Evolutionary conservation across 2,329 filamentous ascomycete species (phyloP).

Genomic region (Fusarium sterilihyphosum): DNA sequence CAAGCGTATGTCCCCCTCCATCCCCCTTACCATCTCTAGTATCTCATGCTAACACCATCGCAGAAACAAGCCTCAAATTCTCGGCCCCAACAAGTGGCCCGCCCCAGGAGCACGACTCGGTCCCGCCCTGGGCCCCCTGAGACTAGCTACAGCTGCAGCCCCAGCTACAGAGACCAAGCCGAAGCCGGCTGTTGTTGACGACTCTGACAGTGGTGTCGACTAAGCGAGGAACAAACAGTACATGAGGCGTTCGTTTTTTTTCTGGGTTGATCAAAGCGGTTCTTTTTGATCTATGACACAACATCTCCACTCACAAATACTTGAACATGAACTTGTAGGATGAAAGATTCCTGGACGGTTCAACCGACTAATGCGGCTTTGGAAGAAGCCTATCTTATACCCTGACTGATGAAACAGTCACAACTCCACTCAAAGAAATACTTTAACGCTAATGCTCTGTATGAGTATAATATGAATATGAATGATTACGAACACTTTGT

Average conservation of each 20-base stretch:
- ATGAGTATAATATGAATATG: slow-evolving; percentile 24
- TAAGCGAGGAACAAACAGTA: slow-evolving; percentile 10
- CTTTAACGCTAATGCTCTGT: slow-evolving; percentile 12
- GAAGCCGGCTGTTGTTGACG: background rate
- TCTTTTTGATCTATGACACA: slow-evolving; percentile 1
- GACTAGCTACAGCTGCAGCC: background rate
- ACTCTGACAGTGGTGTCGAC: slow-evolving; percentile 13
- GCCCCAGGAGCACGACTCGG: slow-evolving; percentile 13
- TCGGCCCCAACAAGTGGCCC: slow-evolving; percentile 19
- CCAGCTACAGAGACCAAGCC: slow-evolving; percentile 12
- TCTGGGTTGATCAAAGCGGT: background rate
- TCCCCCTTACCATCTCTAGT: accelerated
- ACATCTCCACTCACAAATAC: slow-evolving; percentile 11
- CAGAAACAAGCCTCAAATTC: slow-evolving; percentile 15
- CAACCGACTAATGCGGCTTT: slow-evolving; percentile 16
- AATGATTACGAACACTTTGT: slow-evolving; percentile 1
- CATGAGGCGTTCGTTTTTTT: slow-evolving; percentile 4
- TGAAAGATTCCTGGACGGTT: background rate
- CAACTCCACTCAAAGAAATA: slow-evolving; percentile 18
- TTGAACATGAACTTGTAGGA: background rate
- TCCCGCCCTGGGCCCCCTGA: slow-evolving; percentile 3
- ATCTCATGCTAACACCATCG: background rate
- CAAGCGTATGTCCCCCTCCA: background rate
- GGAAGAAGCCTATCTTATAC: slow-evolving; percentile 21
- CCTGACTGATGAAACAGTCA: slow-evolving; percentile 7